phyloP scores from a whole-genome alignment of 495 filamentous ascomycete species.

The Bacidia gigantensis region DNA sequence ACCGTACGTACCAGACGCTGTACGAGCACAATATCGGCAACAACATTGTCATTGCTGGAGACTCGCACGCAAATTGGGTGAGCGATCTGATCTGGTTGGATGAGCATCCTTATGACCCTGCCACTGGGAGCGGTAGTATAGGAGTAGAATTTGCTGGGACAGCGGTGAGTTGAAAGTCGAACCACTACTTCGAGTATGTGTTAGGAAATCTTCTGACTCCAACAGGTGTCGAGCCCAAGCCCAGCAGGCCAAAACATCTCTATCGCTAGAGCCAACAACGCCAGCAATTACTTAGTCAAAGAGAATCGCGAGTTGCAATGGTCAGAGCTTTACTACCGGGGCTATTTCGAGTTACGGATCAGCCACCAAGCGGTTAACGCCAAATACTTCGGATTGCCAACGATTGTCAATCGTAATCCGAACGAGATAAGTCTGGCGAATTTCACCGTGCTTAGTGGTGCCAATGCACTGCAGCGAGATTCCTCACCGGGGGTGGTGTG shows the following conservation, averaged over 20 bases:
- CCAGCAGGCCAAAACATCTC: conserved; percentile 38
- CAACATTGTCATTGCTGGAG: conserved; percentile 57
- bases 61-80: conserved; percentile 51
- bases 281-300: conserved; percentile 29
- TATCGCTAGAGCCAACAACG: conserved; percentile 29
- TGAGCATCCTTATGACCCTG: conserved; percentile 38
- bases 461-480: conserved; percentile 35
- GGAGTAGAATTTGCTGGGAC: conserved; percentile 56
- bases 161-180: too few relatives aligned
- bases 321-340: conserved; percentile 55
- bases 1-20: conserved; percentile 45
- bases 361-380: conserved; percentile 37
- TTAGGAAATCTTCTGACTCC: too few relatives aligned
- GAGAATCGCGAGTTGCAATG: conserved; percentile 52
- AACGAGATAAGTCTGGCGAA: conserved; percentile 45
- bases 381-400: conserved; percentile 40
- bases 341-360: conserved; percentile 44
- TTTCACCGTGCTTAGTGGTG: conserved; percentile 43
- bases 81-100: conserved; percentile 50
- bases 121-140: conserved; percentile 42
- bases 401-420: conserved; percentile 27
- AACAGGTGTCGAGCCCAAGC: conserved; percentile 39
- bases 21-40: conserved; percentile 50
- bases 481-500: conserved; percentile 32
- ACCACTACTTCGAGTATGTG: too few relatives aligned